Percentiles rank a stretch among this genome's conserved stretches.
These are phyloP conservation scores for Diphasiastrum complanatum DNA, from an alignment of 83 land plant species.

Conservation along the genomic window DNA sequence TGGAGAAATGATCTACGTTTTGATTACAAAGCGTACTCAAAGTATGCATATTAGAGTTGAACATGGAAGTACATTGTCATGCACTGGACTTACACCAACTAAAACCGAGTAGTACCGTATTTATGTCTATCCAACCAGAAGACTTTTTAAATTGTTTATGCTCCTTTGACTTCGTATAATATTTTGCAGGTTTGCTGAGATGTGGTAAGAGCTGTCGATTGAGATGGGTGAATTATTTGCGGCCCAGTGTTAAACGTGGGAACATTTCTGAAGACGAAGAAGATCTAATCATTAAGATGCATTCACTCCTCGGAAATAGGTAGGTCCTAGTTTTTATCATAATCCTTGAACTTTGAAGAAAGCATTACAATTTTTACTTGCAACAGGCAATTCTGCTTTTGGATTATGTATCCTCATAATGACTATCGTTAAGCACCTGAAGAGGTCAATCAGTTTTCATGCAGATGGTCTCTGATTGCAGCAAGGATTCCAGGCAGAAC, in stretches of 20 bases:
- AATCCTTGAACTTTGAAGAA: too few relatives aligned
- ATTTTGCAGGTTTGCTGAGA: constrained; percentile 27
- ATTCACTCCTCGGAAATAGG: constrained; percentile 33
- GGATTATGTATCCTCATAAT: too few relatives aligned
- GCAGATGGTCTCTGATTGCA: constrained; percentile 39
- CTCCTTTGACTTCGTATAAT: too few relatives aligned
- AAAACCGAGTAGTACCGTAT: too few relatives aligned
- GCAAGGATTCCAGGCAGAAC: constrained; percentile 35
- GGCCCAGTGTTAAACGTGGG: constrained; percentile 29
- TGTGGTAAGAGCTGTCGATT: constrained; percentile 45
- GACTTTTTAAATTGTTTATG: too few relatives aligned
- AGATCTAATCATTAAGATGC: constrained; percentile 28
- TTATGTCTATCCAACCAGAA: too few relatives aligned
- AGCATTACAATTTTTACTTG: too few relatives aligned
- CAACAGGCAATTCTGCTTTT: too few relatives aligned
- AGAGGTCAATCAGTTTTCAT: too few relatives aligned
- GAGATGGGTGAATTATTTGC: constrained; percentile 38
- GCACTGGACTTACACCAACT: too few relatives aligned
- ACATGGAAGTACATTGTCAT: background rate
- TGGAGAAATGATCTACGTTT: background rate
- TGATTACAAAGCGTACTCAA: background rate
- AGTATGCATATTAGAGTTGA: background rate
- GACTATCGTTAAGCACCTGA: too few relatives aligned
- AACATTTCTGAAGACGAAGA: constrained; percentile 29
- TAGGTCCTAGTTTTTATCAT: constrained; percentile 14